Conservation (phyloP, 331 rosid species). For the Quercus phellos region DNA sequence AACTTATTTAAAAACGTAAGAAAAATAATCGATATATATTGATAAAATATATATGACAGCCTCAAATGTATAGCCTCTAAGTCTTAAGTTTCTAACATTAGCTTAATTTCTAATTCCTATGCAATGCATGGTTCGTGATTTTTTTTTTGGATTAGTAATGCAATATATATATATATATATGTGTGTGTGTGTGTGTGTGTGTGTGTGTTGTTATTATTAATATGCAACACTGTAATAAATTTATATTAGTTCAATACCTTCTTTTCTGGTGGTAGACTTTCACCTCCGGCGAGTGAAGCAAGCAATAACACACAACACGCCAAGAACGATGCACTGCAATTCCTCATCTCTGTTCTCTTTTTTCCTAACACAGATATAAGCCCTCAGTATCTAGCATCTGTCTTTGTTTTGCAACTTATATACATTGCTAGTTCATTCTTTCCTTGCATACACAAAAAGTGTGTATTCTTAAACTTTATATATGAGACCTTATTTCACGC, state of each 20-base stretch:
- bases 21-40: neutral
- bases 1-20: neutral
- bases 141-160: neutral
- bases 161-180: too few species aligned
- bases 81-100: neutral
- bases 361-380: conserved; percentile 3
- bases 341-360: conserved; percentile 11
- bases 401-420: conserved; percentile 1
- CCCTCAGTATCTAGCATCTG: neutral
- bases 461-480: conserved; percentile 23
- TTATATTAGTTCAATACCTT: conserved; percentile 35
- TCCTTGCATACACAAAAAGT: conserved; percentile 46
- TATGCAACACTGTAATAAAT: too few species aligned
- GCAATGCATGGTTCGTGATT: too few species aligned
- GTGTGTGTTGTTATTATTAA: too few species aligned
- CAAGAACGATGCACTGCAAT: conserved; percentile 11
- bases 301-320: conserved; percentile 31
- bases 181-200: too few species aligned
- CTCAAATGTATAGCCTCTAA: too few species aligned
- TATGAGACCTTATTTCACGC: neutral
- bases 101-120: neutral
- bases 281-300: conserved; percentile 35
- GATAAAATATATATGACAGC: too few species aligned
- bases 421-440: conserved; percentile 32
- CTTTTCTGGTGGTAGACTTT: conserved; percentile 26